Base-by-base conservation (phyloP, 192 early-diverging fungal genomes). In the Backusella tarrabulga region DNA sequence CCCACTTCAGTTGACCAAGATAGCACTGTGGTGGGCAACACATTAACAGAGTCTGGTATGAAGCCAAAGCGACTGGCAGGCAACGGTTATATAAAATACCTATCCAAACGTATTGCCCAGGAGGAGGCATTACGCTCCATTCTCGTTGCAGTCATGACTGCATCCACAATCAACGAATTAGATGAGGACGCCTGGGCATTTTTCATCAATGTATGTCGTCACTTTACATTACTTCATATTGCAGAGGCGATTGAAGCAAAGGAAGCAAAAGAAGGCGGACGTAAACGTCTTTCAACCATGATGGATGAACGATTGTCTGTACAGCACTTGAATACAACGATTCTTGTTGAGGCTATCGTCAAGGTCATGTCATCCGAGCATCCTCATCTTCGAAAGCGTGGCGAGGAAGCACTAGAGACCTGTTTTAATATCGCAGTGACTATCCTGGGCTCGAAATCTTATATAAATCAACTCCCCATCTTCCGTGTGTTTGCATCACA, bases 401-500 rank as follows among this genome's bases (percentile, higher is more conserved):
- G 91, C 1, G 90, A 92, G 78, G 84, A 86, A 12, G 83, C 91
- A 3, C 74, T 97, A 17, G 81, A 84, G 60, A 68, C 87, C 9
- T 90, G 94, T 68, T 89, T 93, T 81, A 80, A 87, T 2, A 87
- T 85, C 2, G 91, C 88, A 35, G 60, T 83, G 15, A 74, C 79
- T 6, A 80, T 95, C 14, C 72, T 91, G 6, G 90, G 87, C 7
- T 84, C 83, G 35, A 92, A 90, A 66, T 88, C 90, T 35, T 72
- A 79, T 14, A 83, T 93, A 44, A 85, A 90, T 54, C 84, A 87
- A 36, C 80, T 96, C 8, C 90, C 91, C 1, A 85, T 93, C 2
- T 96, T 97, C 72, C 90, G 94, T 67, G 83, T 87, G 12, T 81
- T 99, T 38, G 95, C 97, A 32, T 90, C 90, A 4, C 88, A 94